Conservation (phyloP, 2,329 filamentous ascomycete species). For the Fusarium praegraminearum region DNA sequence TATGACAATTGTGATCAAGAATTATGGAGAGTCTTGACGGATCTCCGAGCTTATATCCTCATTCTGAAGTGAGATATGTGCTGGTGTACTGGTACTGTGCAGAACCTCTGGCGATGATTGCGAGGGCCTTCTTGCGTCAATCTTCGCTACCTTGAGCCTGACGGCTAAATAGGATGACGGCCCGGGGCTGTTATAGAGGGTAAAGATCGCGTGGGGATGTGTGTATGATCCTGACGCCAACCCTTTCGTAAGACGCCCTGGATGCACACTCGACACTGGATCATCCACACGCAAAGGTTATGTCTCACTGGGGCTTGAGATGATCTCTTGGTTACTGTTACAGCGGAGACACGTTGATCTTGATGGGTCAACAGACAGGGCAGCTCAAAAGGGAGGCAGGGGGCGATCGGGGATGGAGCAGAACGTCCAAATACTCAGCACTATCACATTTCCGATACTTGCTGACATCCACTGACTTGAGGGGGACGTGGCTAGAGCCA, state of each 20-base stretch:
- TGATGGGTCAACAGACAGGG: slow-evolving; percentile 17
- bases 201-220: slow-evolving; percentile 34
- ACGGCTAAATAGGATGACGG: slow-evolving; percentile 39
- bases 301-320: slow-evolving; percentile 24
- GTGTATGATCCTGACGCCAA: slow-evolving; percentile 23
- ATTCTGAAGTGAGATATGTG: slow-evolving; percentile 9
- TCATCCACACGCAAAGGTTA: slow-evolving; percentile 14
- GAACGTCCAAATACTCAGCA: slow-evolving; percentile 11
- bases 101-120: slow-evolving; percentile 30
- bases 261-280: slow-evolving; percentile 24
- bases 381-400: slow-evolving; percentile 29
- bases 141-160: slow-evolving; percentile 24
- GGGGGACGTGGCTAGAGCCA: slow-evolving; percentile 4
- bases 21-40: slow-evolving; percentile 4
- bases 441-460: slow-evolving; percentile 40
- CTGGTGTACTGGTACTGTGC: not conserved
- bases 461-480: slow-evolving; percentile 20
- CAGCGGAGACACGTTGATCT: slow-evolving; percentile 31
- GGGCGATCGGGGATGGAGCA: slow-evolving; percentile 23
- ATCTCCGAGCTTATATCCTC: slow-evolving; percentile 8
- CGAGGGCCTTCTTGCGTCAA: slow-evolving; percentile 31
- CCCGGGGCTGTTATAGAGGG: slow-evolving; percentile 28
- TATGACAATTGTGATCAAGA: slow-evolving; percentile 3
- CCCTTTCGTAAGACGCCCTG: slow-evolving; percentile 15
- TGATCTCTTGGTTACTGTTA: slow-evolving; percentile 31